phyloP scores from a whole-genome alignment of 345 rosid species.

The Murraya koenigii region DNA sequence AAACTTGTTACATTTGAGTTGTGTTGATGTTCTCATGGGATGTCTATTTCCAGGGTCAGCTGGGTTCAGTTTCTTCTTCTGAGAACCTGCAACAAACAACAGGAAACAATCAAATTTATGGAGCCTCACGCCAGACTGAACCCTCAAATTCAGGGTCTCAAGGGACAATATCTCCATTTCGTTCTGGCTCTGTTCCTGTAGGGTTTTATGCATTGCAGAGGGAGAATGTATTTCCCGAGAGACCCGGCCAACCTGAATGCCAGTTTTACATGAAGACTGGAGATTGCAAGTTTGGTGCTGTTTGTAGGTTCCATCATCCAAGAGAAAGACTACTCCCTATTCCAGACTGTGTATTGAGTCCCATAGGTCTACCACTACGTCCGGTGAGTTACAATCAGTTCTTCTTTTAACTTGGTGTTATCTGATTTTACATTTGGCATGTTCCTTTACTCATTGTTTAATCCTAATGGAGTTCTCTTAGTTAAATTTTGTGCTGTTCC shows the following conservation, averaged over 20 bases:
- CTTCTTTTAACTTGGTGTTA: background rate
- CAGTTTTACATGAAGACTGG: constrained; percentile 99
- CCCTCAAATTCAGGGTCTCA: constrained; percentile 51
- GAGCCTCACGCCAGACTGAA: constrained; percentile 62
- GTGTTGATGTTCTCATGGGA: constrained; percentile 14
- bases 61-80: constrained; percentile 82
- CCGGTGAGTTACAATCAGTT: constrained; percentile 50
- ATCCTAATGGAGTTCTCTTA: background rate
- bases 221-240: constrained; percentile 89
- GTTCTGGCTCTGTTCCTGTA: constrained; percentile 63
- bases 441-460: background rate
- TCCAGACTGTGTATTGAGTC: constrained; percentile 86
- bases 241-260: constrained; percentile 96
- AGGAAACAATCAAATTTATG: constrained; percentile 57
- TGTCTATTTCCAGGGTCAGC: constrained; percentile 62
- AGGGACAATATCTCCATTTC: constrained; percentile 53
- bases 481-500: background rate
- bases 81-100: constrained; percentile 58
- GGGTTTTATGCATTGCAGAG: constrained; percentile 79
- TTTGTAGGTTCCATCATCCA: constrained; percentile 95
- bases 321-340: constrained; percentile 87
- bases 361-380: constrained; percentile 93
- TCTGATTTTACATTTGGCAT: background rate
- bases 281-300: constrained; percentile 95
- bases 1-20: constrained; percentile 17